Conservation (phyloP, 73 alveolate genomes). For the Tetrahymena malaccensis region DNA sequence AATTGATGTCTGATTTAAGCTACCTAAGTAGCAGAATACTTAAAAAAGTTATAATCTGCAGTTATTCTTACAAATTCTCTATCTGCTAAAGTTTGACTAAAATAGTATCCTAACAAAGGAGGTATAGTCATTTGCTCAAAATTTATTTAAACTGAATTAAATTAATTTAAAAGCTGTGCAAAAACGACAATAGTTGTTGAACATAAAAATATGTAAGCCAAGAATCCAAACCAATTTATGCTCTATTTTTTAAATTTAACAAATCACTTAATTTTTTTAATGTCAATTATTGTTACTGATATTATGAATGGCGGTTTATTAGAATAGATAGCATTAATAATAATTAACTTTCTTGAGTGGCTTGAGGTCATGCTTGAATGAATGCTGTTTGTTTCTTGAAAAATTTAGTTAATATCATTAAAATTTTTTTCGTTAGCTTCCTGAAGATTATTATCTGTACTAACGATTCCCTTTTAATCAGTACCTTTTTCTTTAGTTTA, state of each 20-base stretch:
- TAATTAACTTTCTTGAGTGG: neutral
- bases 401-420: neutral
- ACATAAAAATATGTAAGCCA: neutral
- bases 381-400: neutral
- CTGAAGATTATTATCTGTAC: neutral
- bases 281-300: neutral
- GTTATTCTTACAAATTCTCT: neutral
- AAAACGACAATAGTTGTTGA: neutral
- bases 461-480: neutral
- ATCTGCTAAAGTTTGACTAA: neutral
- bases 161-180: neutral
- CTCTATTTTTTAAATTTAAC: neutral
- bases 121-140: neutral
- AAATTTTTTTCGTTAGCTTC: neutral
- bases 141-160: neutral
- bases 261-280: neutral
- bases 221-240: neutral
- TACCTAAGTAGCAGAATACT: neutral
- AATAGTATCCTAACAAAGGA: neutral
- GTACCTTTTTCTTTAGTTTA: neutral
- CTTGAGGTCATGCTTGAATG: neutral
- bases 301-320: neutral
- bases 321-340: neutral
- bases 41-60: neutral
- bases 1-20: neutral